phyloP scores from a whole-genome alignment of 441 rosid species.

The Geranium incanum region DNA sequence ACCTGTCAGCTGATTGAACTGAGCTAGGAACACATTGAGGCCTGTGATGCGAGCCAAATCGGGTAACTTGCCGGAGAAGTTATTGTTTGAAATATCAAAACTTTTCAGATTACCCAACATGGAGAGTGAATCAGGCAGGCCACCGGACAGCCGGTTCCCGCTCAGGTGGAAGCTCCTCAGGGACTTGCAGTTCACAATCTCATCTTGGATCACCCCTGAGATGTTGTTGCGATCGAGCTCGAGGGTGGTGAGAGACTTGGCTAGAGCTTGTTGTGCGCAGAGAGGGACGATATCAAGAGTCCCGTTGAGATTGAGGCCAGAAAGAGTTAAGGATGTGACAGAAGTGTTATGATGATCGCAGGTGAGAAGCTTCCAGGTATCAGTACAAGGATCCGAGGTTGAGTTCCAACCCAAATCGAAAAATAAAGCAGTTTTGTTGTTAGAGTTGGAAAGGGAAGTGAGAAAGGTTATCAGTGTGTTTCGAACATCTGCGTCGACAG shows the following conservation, averaged over 20 bases:
- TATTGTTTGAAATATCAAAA: conserved; percentile 43
- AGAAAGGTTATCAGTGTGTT: not conserved
- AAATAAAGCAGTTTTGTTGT: not conserved
- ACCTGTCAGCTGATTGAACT: conserved; percentile 41
- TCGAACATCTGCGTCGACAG: not conserved
- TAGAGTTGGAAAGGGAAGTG: not conserved
- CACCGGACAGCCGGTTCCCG: conserved; percentile 34
- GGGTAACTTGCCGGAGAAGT: conserved; percentile 36
- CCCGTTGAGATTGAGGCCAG: conserved; percentile 32
- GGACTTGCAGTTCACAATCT: conserved; percentile 34
- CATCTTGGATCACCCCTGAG: conserved; percentile 29
- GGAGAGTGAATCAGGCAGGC: conserved; percentile 37
- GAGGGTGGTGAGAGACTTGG: conserved; percentile 17
- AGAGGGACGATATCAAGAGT: conserved; percentile 33
- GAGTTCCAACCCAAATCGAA: not conserved
- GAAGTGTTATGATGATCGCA: conserved; percentile 21
- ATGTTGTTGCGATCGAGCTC: conserved; percentile 32
- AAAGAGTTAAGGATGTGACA: conserved; percentile 28
- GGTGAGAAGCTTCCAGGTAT: conserved; percentile 14
- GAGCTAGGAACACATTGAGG: conserved; percentile 35
- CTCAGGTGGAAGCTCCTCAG: conserved; percentile 33
- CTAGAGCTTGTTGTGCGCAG: conserved; percentile 32
- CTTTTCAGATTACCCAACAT: conserved; percentile 31
- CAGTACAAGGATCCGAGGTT: not conserved
- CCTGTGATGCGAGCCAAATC: conserved; percentile 31